These are phyloP conservation scores for Psilocybe cubensis DNA, from an alignment of 768 basidiomycete genomes.

Conservation along the genomic window DNA sequence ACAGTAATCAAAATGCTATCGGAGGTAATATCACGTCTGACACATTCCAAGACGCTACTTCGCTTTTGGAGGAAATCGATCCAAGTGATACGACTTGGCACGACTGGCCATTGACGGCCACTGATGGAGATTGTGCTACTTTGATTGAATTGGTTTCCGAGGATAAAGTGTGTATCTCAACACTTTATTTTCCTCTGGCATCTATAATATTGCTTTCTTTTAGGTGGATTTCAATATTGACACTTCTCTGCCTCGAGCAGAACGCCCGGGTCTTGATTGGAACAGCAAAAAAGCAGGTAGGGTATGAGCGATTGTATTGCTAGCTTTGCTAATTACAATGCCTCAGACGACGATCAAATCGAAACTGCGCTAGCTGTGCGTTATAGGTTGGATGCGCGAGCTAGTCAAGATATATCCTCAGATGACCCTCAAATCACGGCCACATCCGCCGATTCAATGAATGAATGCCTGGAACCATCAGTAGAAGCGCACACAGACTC, in stretches of 20 bases:
- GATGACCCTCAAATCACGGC: constrained; percentile 16
- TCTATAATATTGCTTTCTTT: neutral
- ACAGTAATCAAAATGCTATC: constrained; percentile 69
- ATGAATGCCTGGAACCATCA: neutral
- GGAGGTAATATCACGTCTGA: constrained; percentile 67
- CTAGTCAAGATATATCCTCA: constrained; percentile 26
- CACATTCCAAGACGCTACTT: constrained; percentile 71
- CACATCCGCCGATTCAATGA: constrained; percentile 5
- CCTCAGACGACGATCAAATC: constrained; percentile 80
- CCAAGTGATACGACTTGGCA: constrained; percentile 57
- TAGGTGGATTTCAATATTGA: constrained; percentile 80
- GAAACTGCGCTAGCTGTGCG: constrained; percentile 67
- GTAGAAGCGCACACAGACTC: constrained; percentile 6
- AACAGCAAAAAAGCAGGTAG: constrained; percentile 89
- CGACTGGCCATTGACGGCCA: constrained; percentile 80
- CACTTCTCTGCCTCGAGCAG: constrained; percentile 57
- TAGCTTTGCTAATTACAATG: neutral
- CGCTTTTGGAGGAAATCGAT: constrained; percentile 59
- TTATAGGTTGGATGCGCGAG: constrained; percentile 23
- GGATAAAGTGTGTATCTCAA: constrained; percentile 53
- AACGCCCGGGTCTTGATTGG: constrained; percentile 68
- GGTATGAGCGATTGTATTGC: constrained; percentile 15
- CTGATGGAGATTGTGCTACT: constrained; percentile 81
- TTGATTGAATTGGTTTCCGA: constrained; percentile 84
- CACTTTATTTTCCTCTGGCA: neutral